Evolutionary conservation across 2,329 filamentous ascomycete genomes (phyloP), one percentile per base, ranked within the genome.

Genomic region (Monosporascus cannonballus): DNA sequence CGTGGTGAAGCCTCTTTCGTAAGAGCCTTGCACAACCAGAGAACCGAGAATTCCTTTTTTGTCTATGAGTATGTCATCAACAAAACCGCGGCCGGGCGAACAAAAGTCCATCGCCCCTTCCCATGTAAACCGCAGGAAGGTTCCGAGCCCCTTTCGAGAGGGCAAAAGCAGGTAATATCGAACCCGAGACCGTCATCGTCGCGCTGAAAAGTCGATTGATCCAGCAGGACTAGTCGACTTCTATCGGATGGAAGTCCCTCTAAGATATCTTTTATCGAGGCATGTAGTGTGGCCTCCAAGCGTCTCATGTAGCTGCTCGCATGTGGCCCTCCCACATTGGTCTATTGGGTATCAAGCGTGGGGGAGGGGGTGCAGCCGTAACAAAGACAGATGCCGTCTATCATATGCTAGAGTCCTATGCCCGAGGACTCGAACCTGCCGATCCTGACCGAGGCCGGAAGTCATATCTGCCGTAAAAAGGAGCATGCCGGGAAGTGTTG

Each of bases 31-130:
- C 59, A 34, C 60, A 69, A 75, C 76, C 71, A 77, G 75, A 80
- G 72, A 79, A 78, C 76, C 73, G 79, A 82, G 78, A 80, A 81
- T 81, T 80, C 79, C 78, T 78, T 77, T 82, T 83, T 83, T 82
- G 77, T 84, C 80, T 84, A 83, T 79, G 73, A 64, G 61, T 64
- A 64, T 67, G 62, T 61, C 61, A 66, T 67, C 62, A 64, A 66
- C 60, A 65, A 62, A 63, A 64, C 59, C 60, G 58, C 62, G 61
- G 61, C 62, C 59, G 61, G 60, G 60, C 64, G 61, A 61, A 46
- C 1, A 58, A 61, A 58, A 54, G 58, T 41, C 41, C 57, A 61
- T 63, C 55, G 61, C 61, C 62, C 64, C 62, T 56, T 62, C 67
- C 65, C 66, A 67, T 65, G 64, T 63, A 60, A 64, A 61, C 61